phyloP scores from a whole-genome alignment of 495 filamentous ascomycete species.

The Daldinia caldariorum region DNA sequence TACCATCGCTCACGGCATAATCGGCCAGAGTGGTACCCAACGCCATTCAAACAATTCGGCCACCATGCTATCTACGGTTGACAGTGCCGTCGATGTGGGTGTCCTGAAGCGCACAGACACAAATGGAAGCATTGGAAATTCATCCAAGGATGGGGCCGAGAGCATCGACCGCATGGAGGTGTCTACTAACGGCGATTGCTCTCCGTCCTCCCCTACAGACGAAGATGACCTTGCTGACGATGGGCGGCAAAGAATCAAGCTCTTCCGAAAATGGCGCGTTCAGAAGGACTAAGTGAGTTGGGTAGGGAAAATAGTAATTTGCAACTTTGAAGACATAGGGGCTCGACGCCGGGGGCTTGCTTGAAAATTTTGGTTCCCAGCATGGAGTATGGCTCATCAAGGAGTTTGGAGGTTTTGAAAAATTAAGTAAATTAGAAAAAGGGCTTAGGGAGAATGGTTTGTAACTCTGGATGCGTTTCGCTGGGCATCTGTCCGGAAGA shows the following conservation, averaged over 20 bases:
- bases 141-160: slow-evolving; percentile 38
- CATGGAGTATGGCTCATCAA: slow-evolving; percentile 6
- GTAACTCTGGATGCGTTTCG: too few relatives aligned
- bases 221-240: slow-evolving; percentile 29
- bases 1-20: slow-evolving; percentile 39
- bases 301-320: background rate
- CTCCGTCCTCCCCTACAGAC: slow-evolving; percentile 27
- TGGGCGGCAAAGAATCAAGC: slow-evolving; percentile 31
- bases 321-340: background rate
- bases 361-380: background rate
- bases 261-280: slow-evolving; percentile 41
- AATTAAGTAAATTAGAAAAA: background rate
- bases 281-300: slow-evolving; percentile 30
- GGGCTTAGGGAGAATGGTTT: too few relatives aligned
- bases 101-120: slow-evolving; percentile 26
- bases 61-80: slow-evolving; percentile 18
- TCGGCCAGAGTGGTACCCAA: slow-evolving; percentile 14
- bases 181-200: slow-evolving; percentile 27
- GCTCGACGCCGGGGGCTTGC: background rate
- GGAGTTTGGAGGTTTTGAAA: background rate
- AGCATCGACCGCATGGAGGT: slow-evolving; percentile 28
- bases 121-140: slow-evolving; percentile 32
- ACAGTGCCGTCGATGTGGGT: slow-evolving; percentile 35
- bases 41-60: slow-evolving; percentile 14
- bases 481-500: background rate